Base-by-base conservation (phyloP, 108 stramenopile species). In the Poteriospumella lacustris region DNA sequence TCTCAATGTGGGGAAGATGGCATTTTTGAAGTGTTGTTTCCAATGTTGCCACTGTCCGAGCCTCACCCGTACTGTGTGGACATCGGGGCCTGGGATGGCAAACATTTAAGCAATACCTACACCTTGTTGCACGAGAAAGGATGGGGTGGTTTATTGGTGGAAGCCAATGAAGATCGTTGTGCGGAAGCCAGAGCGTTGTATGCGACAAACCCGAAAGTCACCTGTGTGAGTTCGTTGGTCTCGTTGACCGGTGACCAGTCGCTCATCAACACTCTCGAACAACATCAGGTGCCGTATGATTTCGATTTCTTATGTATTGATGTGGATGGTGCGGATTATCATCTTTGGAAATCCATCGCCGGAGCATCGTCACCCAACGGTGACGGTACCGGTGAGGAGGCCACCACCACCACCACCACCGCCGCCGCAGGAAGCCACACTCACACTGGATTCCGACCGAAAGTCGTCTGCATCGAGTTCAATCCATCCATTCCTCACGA, bases 1-100 rank as follows among this genome's bases (percentile, higher is more conserved):
- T 73, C 70, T 42, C 92, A 92, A 82, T 87, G 87, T 70, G 92
- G 92, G 1, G 92, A 92, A 81, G 92, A 92, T 82, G 92, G 92
- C 33, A 88, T 92, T 29, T 70, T 92, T 15, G 81, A 43, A 0
- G 69, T 76, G 2, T 60, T 92, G 12, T 92, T 91, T 75, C 79
- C 81, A 42, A 31, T 81, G 36, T 31, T 91, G 39, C 80, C 83
- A 1, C 80, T 84, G 0, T 40, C 72, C 26, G 39, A 72, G 42
- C 29, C 28, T 3, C 33, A n/a, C 3, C 76, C 90, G 52, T 83
- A 68, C 34, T 90, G 90, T 67, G 90, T 92, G 34, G 92, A 92
- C 77, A 87, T 92, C 24, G 92, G 92, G 19, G 92, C 92, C 1
- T 93, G 92, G 91, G 91, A 92, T 82, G 92, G 92, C 9, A 64